Conservation (phyloP, 1,284 basidiomycete species). For the Ceratobasidium sp. region DNA sequence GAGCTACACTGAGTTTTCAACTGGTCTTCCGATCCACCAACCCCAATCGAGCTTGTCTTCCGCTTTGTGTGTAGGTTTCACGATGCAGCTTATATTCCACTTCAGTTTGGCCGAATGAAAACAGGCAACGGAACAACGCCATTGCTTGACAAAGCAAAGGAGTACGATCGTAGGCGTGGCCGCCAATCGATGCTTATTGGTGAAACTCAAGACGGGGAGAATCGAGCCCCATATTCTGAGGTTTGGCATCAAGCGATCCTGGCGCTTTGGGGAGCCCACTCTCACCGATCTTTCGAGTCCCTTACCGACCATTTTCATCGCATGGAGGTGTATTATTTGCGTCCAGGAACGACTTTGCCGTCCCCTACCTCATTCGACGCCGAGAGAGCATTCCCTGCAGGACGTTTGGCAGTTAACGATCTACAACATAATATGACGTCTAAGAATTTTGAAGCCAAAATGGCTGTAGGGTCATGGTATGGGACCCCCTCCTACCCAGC, state of each 20-base stretch:
- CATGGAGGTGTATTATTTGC: conserved; percentile 47
- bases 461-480: neutral
- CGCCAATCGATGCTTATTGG: no score
- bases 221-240: conserved; percentile 2
- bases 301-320: conserved; percentile 46
- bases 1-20: no score
- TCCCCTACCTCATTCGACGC: conserved; percentile 36
- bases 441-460: no score
- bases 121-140: neutral
- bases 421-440: neutral
- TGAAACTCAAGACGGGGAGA: no score
- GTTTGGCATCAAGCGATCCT: conserved; percentile 1
- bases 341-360: conserved; percentile 45
- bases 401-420: neutral
- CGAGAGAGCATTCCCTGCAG: neutral
- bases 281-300: conserved; percentile 43
- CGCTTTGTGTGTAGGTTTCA: no score
- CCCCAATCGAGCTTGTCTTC: no score
- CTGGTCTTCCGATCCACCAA: no score
- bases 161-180: no score
- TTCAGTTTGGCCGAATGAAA: neutral
- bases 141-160: neutral
- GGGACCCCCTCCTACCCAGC: neutral
- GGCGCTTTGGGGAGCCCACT: conserved; percentile 7
- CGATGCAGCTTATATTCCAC: neutral